These are phyloP conservation scores for Incumbomyces delicatus DNA, from an alignment of 2,329 filamentous ascomycete genomes.

Conservation along the genomic window DNA sequence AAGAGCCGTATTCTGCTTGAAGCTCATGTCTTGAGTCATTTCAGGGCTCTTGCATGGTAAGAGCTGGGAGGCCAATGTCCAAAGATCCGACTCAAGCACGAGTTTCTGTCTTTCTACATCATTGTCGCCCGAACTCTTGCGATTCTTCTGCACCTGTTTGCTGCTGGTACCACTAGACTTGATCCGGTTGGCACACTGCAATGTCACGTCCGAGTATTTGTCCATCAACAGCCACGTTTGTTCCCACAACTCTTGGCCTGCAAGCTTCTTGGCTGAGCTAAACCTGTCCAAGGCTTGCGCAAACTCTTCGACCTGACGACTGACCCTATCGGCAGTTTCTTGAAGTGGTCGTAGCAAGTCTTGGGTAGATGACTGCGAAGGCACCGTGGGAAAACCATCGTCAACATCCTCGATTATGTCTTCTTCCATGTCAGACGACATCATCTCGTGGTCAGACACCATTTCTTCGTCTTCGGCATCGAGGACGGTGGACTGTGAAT, in stretches of 20 bases:
- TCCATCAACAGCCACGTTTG: conserved; percentile 60
- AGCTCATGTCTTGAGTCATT: conserved; percentile 31
- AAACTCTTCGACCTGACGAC: conserved; percentile 77
- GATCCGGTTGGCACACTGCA: conserved; percentile 27
- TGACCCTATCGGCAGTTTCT: conserved; percentile 57
- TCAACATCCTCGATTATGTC: conserved; percentile 24
- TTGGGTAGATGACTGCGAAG: conserved; percentile 26
- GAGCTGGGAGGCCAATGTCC: conserved; percentile 53
- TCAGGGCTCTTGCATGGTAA: conserved; percentile 60
- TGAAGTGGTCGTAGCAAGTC: conserved; percentile 51
- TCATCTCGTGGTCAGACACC: conserved; percentile 24
- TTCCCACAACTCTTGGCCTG: conserved; percentile 34
- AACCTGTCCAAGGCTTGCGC: conserved; percentile 74
- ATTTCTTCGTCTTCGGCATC: conserved; percentile 19
- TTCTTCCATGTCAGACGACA: conserved; percentile 20
- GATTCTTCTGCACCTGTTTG: conserved; percentile 9
- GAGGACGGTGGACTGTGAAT: not conserved
- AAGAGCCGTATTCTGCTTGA: conserved; percentile 31
- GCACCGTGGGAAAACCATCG: conserved; percentile 15
- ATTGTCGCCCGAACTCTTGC: conserved; percentile 21
- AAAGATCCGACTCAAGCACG: conserved; percentile 79
- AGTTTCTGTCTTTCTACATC: conserved; percentile 49
- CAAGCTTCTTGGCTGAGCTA: conserved; percentile 33
- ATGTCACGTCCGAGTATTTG: conserved; percentile 50
- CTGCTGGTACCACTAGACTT: not conserved